Conservation (phyloP, 2,329 filamentous ascomycete species). For the Hypoxylon sp. region DNA sequence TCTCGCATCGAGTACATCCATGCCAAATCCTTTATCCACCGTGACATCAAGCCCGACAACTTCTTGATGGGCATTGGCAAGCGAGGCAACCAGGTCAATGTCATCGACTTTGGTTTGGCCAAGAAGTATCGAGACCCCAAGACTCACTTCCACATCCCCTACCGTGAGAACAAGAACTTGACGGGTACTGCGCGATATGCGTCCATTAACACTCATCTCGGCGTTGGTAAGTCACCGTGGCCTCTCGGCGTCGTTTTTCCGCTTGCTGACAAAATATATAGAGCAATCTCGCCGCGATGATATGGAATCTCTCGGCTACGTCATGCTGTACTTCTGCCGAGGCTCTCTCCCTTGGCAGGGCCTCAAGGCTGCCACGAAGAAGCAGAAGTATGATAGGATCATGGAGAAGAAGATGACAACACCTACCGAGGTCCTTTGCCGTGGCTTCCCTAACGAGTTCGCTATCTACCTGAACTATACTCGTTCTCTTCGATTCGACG, state of each 20-base stretch:
- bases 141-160: conserved; percentile 99
- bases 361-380: conserved; percentile 97
- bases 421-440: conserved; percentile 96
- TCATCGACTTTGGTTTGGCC: conserved; percentile 97
- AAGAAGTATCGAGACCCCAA: conserved; percentile 99
- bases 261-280: conserved; percentile 49
- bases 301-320: conserved; percentile 98
- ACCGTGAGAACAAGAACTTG: conserved; percentile 99
- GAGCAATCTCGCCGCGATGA: conserved; percentile 99
- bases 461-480: conserved; percentile 99
- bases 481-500: conserved; percentile 96
- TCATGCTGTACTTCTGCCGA: conserved; percentile 99
- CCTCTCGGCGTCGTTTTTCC: not conserved
- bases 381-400: conserved; percentile 99
- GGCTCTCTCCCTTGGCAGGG: conserved; percentile 99
- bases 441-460: conserved; percentile 99
- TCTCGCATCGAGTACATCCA: conserved; percentile 99
- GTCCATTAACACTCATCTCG: conserved; percentile 97
- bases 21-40: conserved; percentile 99
- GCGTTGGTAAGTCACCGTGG: conserved; percentile 72
- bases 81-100: conserved; percentile 98
- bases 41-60: conserved; percentile 99
- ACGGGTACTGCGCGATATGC: conserved; percentile 98
- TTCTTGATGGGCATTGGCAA: conserved; percentile 99
- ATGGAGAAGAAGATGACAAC: conserved; percentile 99